phyloP scores from a whole-genome alignment of 495 filamentous ascomycete species.

The Penicillium malachiteum region DNA sequence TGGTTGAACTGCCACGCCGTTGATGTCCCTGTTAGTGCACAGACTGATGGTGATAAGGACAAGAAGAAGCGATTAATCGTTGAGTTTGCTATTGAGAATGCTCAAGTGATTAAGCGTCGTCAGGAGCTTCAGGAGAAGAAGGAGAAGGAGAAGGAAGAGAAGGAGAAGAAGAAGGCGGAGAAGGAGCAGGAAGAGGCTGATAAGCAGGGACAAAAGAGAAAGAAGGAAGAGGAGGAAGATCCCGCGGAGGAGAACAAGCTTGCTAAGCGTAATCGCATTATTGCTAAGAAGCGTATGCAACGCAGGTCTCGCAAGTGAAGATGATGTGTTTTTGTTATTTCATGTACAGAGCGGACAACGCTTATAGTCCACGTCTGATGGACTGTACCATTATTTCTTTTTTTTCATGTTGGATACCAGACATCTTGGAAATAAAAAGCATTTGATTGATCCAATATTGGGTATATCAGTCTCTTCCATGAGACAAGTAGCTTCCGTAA shows the following conservation, averaged over 20 bases:
- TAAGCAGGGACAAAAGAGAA: conserved; percentile 41
- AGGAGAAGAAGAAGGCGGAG: conserved; percentile 24
- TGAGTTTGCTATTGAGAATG: conserved; percentile 98
- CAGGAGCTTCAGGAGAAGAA: conserved; percentile 68
- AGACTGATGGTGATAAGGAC: conserved; percentile 47
- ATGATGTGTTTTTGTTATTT: conserved; percentile 13
- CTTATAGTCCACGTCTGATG: not conserved
- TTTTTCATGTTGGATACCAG: conserved; percentile 8
- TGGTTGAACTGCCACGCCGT: conserved; percentile 87
- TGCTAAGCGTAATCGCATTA: conserved; percentile 62
- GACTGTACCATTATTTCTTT: conserved; percentile 1
- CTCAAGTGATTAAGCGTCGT: conserved; percentile 80
- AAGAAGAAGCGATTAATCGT: conserved; percentile 81
- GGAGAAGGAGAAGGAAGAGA: conserved; percentile 15
- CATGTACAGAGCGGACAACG: conserved; percentile 18
- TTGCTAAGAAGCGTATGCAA: conserved; percentile 64
- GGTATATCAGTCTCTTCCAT: not conserved
- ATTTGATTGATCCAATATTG: not conserved
- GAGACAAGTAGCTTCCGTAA: not conserved
- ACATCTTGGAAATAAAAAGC: conserved; percentile 4
- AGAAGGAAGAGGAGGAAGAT: conserved; percentile 22
- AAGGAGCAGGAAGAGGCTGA: conserved; percentile 33
- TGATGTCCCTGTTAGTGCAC: conserved; percentile 28
- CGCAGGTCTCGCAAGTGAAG: conserved; percentile 50
- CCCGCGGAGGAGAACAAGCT: conserved; percentile 53